phyloP scores from a whole-genome alignment of 2,329 filamentous ascomycete genomes.

The Massarina eburnea region DNA sequence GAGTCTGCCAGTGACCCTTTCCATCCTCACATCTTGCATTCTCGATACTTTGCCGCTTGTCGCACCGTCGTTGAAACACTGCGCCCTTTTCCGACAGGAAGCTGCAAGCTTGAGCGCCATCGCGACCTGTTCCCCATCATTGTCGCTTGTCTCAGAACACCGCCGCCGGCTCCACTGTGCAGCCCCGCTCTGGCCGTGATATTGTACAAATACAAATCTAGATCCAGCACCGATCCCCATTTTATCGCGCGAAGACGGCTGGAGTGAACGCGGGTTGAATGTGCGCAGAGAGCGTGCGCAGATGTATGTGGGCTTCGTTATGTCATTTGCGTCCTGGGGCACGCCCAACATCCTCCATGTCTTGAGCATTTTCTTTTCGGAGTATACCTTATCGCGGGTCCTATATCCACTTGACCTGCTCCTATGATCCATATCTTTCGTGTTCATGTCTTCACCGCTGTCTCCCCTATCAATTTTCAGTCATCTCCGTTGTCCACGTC shows the following conservation, averaged over 20 bases:
- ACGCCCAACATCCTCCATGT: slow-evolving; percentile 16
- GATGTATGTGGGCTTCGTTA: slow-evolving; percentile 39
- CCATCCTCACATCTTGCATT: slow-evolving; percentile 14
- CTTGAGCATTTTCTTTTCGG: slow-evolving; percentile 10
- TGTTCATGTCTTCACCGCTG: slow-evolving; percentile 4
- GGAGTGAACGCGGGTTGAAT: slow-evolving; percentile 11
- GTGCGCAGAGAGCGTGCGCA: slow-evolving; percentile 26
- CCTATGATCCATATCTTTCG: slow-evolving; percentile 3
- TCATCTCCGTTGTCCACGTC: not conserved
- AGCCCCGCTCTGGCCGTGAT: slow-evolving; percentile 28
- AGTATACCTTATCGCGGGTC: slow-evolving; percentile 10
- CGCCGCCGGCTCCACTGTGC: slow-evolving; percentile 13
- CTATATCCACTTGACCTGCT: not conserved
- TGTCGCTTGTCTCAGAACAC: slow-evolving; percentile 9
- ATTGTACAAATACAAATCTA: slow-evolving; percentile 18
- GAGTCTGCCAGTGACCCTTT: slow-evolving; percentile 19
- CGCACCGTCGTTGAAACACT: slow-evolving; percentile 19
- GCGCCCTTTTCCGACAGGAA: slow-evolving; percentile 18
- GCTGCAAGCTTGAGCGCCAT: slow-evolving; percentile 19
- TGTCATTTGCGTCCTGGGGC: slow-evolving; percentile 19
- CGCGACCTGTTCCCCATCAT: slow-evolving; percentile 9
- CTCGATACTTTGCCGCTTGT: slow-evolving; percentile 20
- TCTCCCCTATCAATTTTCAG: not conserved
- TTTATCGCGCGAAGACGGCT: slow-evolving; percentile 10
- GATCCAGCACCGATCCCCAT: slow-evolving; percentile 8